phyloP scores from a whole-genome alignment of 2,329 filamentous ascomycete genomes.

The Ilyonectria destructans region DNA sequence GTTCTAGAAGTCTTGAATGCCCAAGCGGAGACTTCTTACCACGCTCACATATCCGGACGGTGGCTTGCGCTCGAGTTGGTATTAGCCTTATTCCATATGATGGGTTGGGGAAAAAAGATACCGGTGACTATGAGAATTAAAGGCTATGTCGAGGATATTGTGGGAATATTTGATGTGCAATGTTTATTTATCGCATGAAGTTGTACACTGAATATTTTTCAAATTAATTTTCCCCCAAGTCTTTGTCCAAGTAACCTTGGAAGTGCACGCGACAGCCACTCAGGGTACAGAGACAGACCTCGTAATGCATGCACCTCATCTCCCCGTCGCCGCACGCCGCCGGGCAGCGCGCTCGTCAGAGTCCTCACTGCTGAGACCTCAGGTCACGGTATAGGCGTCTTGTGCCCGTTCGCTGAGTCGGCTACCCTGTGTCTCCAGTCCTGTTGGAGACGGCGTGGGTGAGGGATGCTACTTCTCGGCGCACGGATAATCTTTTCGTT shows the following conservation, averaged over 20 bases:
- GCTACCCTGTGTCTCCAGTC: background rate
- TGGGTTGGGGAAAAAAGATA: no score
- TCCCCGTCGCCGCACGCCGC: background rate
- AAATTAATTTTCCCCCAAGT: no score
- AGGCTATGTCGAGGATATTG: no score
- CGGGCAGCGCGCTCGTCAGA: background rate
- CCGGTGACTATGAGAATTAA: no score
- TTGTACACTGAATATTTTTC: no score
- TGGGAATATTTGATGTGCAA: no score
- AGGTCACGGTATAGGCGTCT: background rate
- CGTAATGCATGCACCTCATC: background rate
- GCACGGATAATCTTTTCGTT: conserved; percentile 4
- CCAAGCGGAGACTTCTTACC: background rate
- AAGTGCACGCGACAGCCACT: background rate
- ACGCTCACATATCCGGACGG: background rate
- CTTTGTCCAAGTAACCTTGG: background rate
- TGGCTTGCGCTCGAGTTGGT: background rate
- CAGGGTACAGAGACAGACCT: no score
- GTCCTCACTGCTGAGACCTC: background rate
- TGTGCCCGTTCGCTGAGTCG: background rate
- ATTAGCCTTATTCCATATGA: background rate
- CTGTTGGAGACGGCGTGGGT: background rate
- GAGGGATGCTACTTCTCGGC: conserved; percentile 7
- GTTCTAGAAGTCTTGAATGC: background rate
- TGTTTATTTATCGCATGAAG: no score